Conservation (phyloP, 176 grass and related monocot species). For the Chloris gayana region DNA sequence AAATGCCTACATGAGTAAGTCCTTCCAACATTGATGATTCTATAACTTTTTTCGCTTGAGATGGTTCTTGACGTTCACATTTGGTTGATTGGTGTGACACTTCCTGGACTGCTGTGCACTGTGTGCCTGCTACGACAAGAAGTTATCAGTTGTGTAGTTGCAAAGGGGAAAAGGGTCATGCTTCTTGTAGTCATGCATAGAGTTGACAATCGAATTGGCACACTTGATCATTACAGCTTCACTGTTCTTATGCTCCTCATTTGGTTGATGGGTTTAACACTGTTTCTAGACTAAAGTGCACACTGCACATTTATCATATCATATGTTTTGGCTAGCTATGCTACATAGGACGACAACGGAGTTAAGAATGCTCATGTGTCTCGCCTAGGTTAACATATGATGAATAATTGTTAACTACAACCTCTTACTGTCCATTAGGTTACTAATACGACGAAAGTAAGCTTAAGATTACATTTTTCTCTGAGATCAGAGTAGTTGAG, state of each 20-base stretch:
- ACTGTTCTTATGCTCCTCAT: background rate
- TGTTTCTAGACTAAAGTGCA: background rate
- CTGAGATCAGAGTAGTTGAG: background rate
- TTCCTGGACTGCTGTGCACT: background rate
- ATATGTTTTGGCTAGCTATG: background rate
- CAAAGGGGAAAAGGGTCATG: background rate
- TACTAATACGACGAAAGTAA: background rate
- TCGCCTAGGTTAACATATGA: background rate
- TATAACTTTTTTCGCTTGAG: background rate
- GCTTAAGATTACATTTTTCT: constrained; percentile 10
- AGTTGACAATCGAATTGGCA: background rate
- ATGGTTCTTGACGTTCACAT: background rate
- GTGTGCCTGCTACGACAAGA: background rate
- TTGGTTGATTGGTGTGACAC: background rate
- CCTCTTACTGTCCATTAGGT: background rate
- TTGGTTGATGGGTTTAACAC: background rate
- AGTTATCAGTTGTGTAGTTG: background rate
- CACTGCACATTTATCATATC: background rate
- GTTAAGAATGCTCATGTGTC: background rate
- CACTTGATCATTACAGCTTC: background rate
- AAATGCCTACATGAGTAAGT: background rate
- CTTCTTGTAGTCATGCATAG: background rate
- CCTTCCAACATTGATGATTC: background rate
- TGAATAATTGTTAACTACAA: background rate
- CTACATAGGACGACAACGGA: background rate